These are phyloP conservation scores for Verticillium isaacii DNA, from an alignment of 2,329 filamentous ascomycete genomes.

Conservation along the genomic window DNA sequence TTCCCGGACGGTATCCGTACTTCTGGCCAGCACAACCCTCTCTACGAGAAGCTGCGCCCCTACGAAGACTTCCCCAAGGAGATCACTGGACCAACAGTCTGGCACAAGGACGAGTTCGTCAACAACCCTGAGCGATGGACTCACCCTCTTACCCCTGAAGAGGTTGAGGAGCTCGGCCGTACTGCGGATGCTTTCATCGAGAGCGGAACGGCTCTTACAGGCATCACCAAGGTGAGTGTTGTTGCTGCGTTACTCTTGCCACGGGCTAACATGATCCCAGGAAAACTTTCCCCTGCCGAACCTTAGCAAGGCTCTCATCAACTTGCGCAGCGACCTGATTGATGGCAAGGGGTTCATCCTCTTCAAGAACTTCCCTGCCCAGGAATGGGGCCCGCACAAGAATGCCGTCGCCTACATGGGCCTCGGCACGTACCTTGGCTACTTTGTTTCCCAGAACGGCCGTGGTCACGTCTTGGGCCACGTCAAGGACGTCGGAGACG, in stretches of 20 bases:
- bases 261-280: slow-evolving; percentile 12
- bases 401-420: slow-evolving; percentile 89
- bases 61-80: slow-evolving; percentile 67
- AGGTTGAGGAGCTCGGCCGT: slow-evolving; percentile 61
- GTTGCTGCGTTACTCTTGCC: neutral
- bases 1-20: slow-evolving; percentile 46
- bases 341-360: slow-evolving; percentile 87
- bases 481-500: slow-evolving; percentile 83
- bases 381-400: slow-evolving; percentile 72
- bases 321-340: slow-evolving; percentile 42
- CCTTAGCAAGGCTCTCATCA: slow-evolving; percentile 28
- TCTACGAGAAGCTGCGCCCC: slow-evolving; percentile 59
- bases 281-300: slow-evolving; percentile 38
- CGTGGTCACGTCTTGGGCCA: slow-evolving; percentile 82
- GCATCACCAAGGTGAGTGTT: slow-evolving; percentile 40
- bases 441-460: slow-evolving; percentile 83
- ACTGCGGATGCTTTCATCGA: slow-evolving; percentile 67
- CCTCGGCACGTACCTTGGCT: slow-evolving; percentile 77
- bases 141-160: slow-evolving; percentile 61
- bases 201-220: slow-evolving; percentile 62
- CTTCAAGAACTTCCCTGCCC: slow-evolving; percentile 79
- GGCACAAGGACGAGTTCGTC: slow-evolving; percentile 62
- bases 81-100: slow-evolving; percentile 69
- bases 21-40: slow-evolving; percentile 66
- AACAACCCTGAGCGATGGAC: slow-evolving; percentile 65